phyloP scores from a whole-genome alignment of 2,329 filamentous ascomycete genomes.

The Talaromyces atroroseus region DNA sequence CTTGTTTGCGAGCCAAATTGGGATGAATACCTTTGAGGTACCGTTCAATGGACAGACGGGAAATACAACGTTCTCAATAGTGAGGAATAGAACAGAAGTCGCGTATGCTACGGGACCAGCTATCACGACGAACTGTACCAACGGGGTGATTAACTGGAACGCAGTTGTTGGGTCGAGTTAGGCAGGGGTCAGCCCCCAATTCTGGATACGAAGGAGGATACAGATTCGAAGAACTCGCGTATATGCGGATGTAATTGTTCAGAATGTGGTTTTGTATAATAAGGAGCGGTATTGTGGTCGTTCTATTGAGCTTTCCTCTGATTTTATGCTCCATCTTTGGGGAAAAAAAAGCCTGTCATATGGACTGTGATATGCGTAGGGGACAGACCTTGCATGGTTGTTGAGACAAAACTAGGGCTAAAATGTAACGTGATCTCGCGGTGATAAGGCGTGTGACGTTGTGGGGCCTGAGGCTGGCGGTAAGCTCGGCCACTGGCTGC shows the following conservation, averaged over 20 bases:
- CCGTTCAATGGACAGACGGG: constrained; percentile 28
- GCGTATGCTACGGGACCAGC: constrained; percentile 22
- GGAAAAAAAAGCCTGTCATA: neutral
- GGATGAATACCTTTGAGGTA: constrained; percentile 29
- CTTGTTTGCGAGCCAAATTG: constrained; percentile 19
- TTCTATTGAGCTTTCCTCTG: neutral
- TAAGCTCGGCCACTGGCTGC: neutral
- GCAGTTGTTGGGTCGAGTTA: constrained; percentile 31
- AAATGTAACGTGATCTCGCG: neutral
- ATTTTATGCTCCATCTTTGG: neutral
- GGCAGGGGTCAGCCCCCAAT: neutral
- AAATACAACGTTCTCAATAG: constrained; percentile 22
- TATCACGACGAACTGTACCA: constrained; percentile 23
- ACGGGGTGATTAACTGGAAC: constrained; percentile 32
- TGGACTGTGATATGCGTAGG: neutral
- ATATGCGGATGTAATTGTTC: neutral
- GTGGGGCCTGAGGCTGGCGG: neutral
- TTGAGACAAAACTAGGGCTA: neutral
- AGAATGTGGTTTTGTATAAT: neutral
- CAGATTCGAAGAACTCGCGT: neutral
- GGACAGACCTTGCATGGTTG: neutral
- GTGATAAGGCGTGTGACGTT: constrained; percentile 5
- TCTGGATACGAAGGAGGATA: neutral
- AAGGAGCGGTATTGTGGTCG: neutral
- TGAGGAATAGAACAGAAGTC: constrained; percentile 20